Base-by-base conservation (phyloP, 371 early-diverging fungal species). In the Amoeboaphelidium occidentale region DNA sequence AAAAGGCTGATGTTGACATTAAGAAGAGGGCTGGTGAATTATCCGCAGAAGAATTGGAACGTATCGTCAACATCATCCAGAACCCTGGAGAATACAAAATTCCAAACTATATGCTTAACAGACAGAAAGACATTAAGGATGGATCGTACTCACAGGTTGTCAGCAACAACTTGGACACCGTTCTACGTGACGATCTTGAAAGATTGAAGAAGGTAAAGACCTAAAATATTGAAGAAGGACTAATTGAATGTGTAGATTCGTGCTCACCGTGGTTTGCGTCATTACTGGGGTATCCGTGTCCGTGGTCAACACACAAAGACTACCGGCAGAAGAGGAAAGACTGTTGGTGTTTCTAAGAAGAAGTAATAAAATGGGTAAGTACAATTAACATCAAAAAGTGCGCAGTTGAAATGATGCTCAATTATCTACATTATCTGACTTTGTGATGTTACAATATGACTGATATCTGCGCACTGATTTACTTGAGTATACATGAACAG, bases 11-110 rank as follows among this genome's bases (percentile, higher is more conserved):
- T 63, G 73, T 98, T 58, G 89, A 91, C 72, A 59, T 84, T 55
- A 75, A 61, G 69, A 94, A 92, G 79, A 76, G 91, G 67, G 97
- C 97, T 57, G 98, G 98, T 74, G 96, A 97, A 70, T 75, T 94
- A 55, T 73, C 76, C 64, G 69, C 71, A 63, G 91, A 87, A 61
- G 92, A 92, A 69, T 72, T 88, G 51, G 81, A 87, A 67, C 78
- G 81, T 54, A 69, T 91, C 49, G 76, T 81, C 45, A 76, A 78
- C 64, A 84, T 84, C 61, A 76, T 92, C 64, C 79, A 81, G 67
- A 79, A 90, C 74, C 90, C 92, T 54, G 70, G 73, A 57, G 73
- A 84, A 68, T 86, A 78, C 78, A 91, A 89, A 72, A 90, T 98
- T 68, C 98, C 98, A 57, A 75, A 78, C 66, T 94, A 89, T 85